phyloP scores from a whole-genome alignment of 73 alveolate genomes.

The Effrenium voratum region DNA sequence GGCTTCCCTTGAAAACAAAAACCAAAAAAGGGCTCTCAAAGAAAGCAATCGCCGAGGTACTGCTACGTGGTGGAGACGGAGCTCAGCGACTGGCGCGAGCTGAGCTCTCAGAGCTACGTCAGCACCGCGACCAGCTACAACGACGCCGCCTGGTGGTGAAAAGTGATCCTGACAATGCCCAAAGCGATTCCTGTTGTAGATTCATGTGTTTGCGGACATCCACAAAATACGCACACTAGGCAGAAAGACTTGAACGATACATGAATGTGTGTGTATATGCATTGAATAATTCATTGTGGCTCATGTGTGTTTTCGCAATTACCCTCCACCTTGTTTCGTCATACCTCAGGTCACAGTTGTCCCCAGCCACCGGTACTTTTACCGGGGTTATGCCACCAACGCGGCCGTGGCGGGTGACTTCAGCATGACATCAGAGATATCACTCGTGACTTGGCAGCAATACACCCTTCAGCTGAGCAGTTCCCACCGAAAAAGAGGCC shows the following conservation, averaged over 20 bases:
- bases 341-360: not conserved
- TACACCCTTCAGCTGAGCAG: no score
- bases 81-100: slow-evolving; percentile 34
- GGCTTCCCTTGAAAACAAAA: no score
- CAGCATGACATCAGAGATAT: slow-evolving; percentile 16
- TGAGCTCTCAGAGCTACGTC: slow-evolving; percentile 7
- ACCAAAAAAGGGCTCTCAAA: no score
- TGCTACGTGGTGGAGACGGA: slow-evolving; percentile 52
- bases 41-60: not conserved
- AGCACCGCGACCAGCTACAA: slow-evolving; percentile 4
- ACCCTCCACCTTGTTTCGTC: not conserved
- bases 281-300: not conserved
- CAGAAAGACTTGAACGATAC: no score
- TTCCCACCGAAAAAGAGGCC: no score
- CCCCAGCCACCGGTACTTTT: slow-evolving; percentile 47
- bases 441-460: not conserved
- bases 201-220: no score
- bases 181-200: no score
- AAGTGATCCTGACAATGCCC: no score
- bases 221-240: no score
- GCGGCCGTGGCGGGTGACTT: slow-evolving; percentile 5
- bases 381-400: slow-evolving; percentile 57
- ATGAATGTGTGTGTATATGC: no score
- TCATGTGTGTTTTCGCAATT: not conserved
- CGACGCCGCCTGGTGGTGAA: no score